phyloP scores from a whole-genome alignment of 495 filamentous ascomycete species.

The Pseudevernia furfuracea region DNA sequence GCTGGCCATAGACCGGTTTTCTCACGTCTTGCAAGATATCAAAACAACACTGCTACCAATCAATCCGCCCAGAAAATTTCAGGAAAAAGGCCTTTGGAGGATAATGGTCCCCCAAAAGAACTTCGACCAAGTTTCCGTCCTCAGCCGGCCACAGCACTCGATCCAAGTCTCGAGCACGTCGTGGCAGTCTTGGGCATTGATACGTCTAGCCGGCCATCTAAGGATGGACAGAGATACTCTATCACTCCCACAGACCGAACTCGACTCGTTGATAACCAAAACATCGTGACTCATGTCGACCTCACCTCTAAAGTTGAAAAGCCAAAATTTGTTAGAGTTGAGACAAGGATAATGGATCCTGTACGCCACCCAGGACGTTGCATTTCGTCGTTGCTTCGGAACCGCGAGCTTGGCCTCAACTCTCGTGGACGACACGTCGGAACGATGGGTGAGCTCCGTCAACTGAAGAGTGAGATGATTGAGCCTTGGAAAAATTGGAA shows the following conservation, averaged over 20 bases:
- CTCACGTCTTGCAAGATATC: neutral
- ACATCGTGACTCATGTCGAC: neutral
- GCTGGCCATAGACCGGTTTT: neutral
- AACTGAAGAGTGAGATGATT: constrained; percentile 27
- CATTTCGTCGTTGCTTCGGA: constrained; percentile 15
- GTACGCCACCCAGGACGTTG: constrained; percentile 1
- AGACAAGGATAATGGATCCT: constrained; percentile 18
- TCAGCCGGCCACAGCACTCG: constrained; percentile 2
- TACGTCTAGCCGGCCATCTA: neutral
- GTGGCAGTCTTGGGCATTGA: neutral
- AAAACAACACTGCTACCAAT: neutral
- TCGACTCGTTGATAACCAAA: constrained; percentile 4
- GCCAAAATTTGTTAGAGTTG: constrained; percentile 4
- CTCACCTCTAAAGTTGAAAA: neutral
- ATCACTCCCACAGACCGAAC: neutral
- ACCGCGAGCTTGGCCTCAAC: constrained; percentile 21
- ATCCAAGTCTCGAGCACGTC: constrained; percentile 8
- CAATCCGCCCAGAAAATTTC: neutral
- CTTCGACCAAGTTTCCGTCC: neutral
- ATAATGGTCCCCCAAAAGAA: neutral
- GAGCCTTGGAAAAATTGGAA: constrained; percentile 40
- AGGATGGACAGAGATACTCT: neutral
- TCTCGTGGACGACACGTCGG: constrained; percentile 4
- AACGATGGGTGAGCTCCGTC: constrained; percentile 21
- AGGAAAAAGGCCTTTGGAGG: neutral